phyloP scores from a whole-genome alignment of 2,329 filamentous ascomycete genomes.

The Cercospora nicotianae region DNA sequence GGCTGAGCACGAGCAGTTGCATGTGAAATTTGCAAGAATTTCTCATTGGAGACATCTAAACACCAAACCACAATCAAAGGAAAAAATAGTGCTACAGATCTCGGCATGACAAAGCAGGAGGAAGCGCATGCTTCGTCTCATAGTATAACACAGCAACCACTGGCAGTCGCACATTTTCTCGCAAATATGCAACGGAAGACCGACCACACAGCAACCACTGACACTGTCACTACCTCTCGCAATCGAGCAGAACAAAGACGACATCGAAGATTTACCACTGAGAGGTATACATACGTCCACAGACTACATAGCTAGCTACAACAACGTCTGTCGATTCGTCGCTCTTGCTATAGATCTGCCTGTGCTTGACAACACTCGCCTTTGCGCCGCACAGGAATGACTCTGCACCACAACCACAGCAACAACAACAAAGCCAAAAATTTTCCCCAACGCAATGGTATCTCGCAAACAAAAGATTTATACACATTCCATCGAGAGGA shows the following conservation, averaged over 20 bases:
- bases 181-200: not conserved
- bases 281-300: not conserved
- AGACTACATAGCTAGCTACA: not conserved
- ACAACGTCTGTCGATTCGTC: not conserved
- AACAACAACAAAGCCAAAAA: not conserved
- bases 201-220: too few species aligned
- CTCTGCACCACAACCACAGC: too few species aligned
- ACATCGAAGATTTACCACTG: not conserved
- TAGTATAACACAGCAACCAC: not conserved
- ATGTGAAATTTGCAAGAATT: not conserved
- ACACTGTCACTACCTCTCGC: too few species aligned
- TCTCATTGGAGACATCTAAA: too few species aligned
- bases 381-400: not conserved
- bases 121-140: not conserved
- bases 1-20: not conserved
- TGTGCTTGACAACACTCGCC: not conserved
- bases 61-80: not conserved
- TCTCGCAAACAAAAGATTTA: constrained; percentile 17
- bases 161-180: not conserved
- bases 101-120: not conserved
- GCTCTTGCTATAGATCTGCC: not conserved
- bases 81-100: not conserved
- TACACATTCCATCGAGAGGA: not conserved
- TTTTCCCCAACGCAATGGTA: constrained; percentile 15
- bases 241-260: not conserved